Conservation (phyloP, 805 yeast species). For the Metschnikowia kunwiensis region DNA sequence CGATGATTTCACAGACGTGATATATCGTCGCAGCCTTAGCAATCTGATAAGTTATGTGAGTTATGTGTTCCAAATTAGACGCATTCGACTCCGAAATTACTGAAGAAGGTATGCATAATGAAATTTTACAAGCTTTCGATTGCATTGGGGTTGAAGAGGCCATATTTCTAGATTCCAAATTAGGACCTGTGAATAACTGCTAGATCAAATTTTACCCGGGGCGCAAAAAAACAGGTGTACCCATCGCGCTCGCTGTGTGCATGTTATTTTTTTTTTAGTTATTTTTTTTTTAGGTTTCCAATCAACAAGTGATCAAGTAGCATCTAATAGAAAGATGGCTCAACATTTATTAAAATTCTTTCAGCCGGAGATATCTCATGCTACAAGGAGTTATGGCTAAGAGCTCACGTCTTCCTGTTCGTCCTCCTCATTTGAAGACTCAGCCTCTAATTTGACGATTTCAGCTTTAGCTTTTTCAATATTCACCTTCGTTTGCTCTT, state of each 20-base stretch:
- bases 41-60: conserved; percentile 70
- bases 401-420: conserved; percentile 35
- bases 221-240: neutral
- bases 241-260: conserved; percentile 5
- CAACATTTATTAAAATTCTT: too few species aligned
- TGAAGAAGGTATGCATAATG: conserved; percentile 73
- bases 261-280: neutral
- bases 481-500: conserved; percentile 73
- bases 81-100: conserved; percentile 55
- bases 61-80: conserved; percentile 66
- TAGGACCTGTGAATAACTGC: too few species aligned
- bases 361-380: too few species aligned
- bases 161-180: too few species aligned
- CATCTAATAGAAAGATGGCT: too few species aligned
- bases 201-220: too few species aligned
- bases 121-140: too few species aligned
- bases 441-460: conserved; percentile 63
- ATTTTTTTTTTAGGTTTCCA: too few species aligned
- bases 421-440: conserved; percentile 30
- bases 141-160: too few species aligned
- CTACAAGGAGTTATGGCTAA: too few species aligned
- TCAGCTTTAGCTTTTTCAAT: conserved; percentile 74
- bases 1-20: conserved; percentile 70
- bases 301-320: too few species aligned
- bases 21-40: conserved; percentile 71